phyloP scores from a whole-genome alignment of 1,284 basidiomycete genomes.

The Marasmius fiardii region DNA sequence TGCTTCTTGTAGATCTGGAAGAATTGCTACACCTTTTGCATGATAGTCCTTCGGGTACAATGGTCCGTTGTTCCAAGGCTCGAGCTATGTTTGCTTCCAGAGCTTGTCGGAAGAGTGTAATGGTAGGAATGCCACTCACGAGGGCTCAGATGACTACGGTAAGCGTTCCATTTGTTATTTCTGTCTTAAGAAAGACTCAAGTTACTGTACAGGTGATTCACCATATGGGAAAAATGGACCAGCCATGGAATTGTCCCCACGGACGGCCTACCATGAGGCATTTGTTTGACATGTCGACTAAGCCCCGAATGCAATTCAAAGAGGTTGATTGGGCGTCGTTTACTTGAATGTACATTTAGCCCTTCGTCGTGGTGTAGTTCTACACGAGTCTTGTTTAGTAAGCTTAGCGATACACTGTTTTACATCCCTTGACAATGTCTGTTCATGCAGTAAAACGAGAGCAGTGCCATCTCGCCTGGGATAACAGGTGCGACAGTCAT shows the following conservation, averaged over 20 bases:
- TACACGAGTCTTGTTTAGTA: not conserved
- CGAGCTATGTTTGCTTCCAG: constrained; percentile 95
- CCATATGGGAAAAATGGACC: constrained; percentile 95
- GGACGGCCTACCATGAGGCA: constrained; percentile 96
- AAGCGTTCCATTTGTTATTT: constrained; percentile 23
- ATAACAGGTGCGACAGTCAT: constrained; percentile 43
- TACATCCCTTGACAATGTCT: constrained; percentile 22
- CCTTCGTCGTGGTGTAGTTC: not conserved
- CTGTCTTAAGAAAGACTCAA: not conserved
- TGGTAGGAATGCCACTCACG: constrained; percentile 89
- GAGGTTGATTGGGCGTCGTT: constrained; percentile 6
- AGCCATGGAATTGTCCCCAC: constrained; percentile 98
- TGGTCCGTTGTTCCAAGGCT: constrained; percentile 91
- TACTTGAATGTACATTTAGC: not conserved
- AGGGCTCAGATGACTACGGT: constrained; percentile 79
- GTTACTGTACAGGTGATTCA: constrained; percentile 62
- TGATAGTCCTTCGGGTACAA: constrained; percentile 72
- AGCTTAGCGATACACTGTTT: not conserved
- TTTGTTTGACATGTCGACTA: constrained; percentile 44
- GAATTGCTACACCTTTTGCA: constrained; percentile 86
- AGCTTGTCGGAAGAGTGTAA: constrained; percentile 94
- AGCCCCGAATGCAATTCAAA: not conserved
- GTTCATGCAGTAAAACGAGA: constrained; percentile 49
- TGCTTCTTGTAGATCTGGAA: constrained; percentile 76
- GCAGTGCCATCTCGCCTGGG: constrained; percentile 53